Evolutionary conservation across 2,329 filamentous ascomycete species (phyloP), one percentile per base, ranked within the genome.

Genomic region (Fusarium sp.): DNA sequence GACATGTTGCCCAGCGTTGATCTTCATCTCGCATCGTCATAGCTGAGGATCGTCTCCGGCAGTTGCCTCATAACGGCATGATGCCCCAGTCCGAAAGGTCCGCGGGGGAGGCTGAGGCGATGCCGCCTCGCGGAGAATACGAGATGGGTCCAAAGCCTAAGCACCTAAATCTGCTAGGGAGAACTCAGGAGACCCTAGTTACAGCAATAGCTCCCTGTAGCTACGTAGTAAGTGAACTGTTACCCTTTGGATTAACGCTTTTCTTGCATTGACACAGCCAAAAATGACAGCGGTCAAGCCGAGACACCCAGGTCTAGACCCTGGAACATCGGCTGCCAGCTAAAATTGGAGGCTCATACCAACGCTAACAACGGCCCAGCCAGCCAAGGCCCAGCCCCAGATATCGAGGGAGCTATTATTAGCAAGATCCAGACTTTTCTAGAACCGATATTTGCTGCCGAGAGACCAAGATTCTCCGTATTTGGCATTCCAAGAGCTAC

Each of bases 321-420:
- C 39, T 17, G 34, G 42, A 36, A 22, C 33, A 31, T 50, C 28
- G 33, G 19, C 28, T 6, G n/a, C 17, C 49, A 36, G 40, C 17
- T 52, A 64, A 58, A 58, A 64, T 50, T 50, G 43, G 51, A 7
- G 36, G 31, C 49, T 51, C 26, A 50, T 56, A 44, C 54, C 38
- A 43, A 45, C 56, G 24, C 49, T 58, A 58, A 22, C n/a, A 57
- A 56, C 56, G 40, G 54, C 36, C 39, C 21, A 7, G 11, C 34
- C 22, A 53, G 38, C 28, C 54, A 24, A 36, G 19, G 14, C 2
- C 34, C 34, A 55, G 34, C 45, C 42, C 57, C 59, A 19, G 40
- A 24, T 17, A 19, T 28, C 22, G 14, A 19, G 13, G 28, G 38
- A 21, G 42, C 58, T 62, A 62, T 52, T 53, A 39, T 52, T 62